A percentile compares a stretch with the other conserved stretches of the same genome.
These are phyloP conservation scores for Elsinoe australis DNA, from an alignment of 2,329 filamentous ascomycete genomes.

Conservation along the genomic window DNA sequence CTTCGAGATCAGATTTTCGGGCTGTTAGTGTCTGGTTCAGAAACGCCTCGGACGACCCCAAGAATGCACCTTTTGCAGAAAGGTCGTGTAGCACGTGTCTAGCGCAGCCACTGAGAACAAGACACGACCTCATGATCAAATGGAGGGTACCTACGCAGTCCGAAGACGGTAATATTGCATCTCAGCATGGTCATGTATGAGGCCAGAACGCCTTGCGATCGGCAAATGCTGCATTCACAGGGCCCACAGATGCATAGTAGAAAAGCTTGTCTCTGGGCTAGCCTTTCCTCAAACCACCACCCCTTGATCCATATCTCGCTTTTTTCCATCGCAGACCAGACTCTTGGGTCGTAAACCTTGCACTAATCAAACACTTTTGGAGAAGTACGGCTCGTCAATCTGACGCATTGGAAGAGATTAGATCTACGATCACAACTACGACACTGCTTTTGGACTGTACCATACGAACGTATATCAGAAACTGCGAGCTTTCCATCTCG, in stretches of 20 bases:
- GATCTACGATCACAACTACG: too few species aligned
- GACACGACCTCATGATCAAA: not conserved
- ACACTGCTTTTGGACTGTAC: too few species aligned
- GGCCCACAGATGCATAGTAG: not conserved
- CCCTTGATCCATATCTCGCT: not conserved
- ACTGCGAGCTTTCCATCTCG: too few species aligned
- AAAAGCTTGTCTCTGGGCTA: conserved; percentile 9
- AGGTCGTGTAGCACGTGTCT: not conserved
- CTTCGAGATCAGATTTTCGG: not conserved
- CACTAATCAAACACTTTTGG: too few species aligned
- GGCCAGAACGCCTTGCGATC: conserved; percentile 4
- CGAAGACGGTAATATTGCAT: too few species aligned
- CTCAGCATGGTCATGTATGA: too few species aligned
- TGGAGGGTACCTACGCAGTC: too few species aligned
- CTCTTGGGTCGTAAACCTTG: too few species aligned
- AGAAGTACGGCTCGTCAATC: too few species aligned
- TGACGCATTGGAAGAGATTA: too few species aligned
- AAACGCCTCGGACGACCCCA: conserved; percentile 7
- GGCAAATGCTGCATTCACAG: conserved; percentile 8
- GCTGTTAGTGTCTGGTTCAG: not conserved
- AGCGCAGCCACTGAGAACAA: not conserved
- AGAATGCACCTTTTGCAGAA: not conserved
- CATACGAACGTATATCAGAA: too few species aligned
- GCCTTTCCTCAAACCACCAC: not conserved
- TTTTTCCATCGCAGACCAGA: not conserved